Base-by-base conservation (phyloP, 1,284 basidiomycete species). In the Ustilago xerochloae region DNA sequence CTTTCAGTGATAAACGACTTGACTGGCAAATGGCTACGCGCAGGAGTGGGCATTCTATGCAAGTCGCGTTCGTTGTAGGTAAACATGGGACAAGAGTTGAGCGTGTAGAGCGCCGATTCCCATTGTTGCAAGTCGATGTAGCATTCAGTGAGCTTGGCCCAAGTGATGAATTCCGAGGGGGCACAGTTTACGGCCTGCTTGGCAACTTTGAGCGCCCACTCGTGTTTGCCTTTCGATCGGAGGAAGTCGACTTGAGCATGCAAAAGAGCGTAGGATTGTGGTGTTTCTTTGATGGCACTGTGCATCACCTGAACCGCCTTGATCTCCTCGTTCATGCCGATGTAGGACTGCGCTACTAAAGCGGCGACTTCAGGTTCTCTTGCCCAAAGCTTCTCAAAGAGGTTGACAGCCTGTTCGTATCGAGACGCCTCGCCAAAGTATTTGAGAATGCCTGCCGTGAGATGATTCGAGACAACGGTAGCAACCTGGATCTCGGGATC, bases 61-160 rank as follows among this genome's bases (percentile, higher is more conserved):
- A 92, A 87, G 85, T 99, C 97, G 16, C 95, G 90, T 58, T 97
- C 96, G 84, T 97, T 97, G 87, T 93, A 99, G 2, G 96, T 98
- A 86, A 99, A 99, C 96, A 99, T 99, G 0, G 96, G 96, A 86
- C 97, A 99, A 36, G 96, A 98, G 84, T 99, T 99, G 65, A 99
- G 89, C 1, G 96, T 98, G 38, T 98, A 88, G 13, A 99, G 87
- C 0, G 96, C 94, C 88, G 77, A 78, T 81, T 97, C 93, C 84
- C 89, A 98, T 83, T 94, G 90, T 13, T 90, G 90, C 50, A 93
- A 86, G 65, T 97, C 94, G 56, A 97, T 95, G 84, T 96, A 97
- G 66, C 95, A 87, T 76, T 97, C 93, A 0, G 96, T 95, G 66
- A 98, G 86, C 86, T 98, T 99, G 78, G 97, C 94, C 96, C 96